Evolutionary conservation across 306 rosid species (phyloP).

Genomic region (Acacia confusa): DNA sequence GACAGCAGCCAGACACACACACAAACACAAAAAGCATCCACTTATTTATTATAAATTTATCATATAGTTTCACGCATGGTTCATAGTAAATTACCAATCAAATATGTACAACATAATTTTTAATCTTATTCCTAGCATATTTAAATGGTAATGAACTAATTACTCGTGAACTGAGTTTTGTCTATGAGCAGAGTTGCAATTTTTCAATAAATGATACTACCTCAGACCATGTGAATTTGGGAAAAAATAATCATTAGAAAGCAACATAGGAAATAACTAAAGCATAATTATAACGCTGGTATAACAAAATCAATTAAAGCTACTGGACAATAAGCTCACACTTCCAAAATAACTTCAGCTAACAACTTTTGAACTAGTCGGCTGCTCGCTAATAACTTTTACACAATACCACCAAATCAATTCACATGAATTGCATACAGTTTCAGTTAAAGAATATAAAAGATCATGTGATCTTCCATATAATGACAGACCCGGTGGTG

Average conservation of each 20-base stretch:
- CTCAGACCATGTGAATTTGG: not conserved
- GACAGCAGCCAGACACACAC: not conserved
- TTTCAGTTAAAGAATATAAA: not conserved
- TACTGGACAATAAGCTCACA: slow-evolving; percentile 4
- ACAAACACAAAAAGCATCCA: not conserved
- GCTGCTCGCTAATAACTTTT: not conserved
- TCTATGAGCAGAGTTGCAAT: not conserved
- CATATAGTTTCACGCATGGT: not conserved
- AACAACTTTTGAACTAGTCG: not conserved
- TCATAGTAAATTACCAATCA: not conserved
- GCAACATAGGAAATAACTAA: not conserved
- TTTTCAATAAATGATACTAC: not conserved
- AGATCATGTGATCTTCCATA: not conserved
- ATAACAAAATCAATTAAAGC: not conserved
- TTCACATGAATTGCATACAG: not conserved
- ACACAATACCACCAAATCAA: not conserved
- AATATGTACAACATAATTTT: not conserved
- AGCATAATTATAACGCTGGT: not conserved
- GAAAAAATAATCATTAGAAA: not conserved
- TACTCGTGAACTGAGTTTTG: not conserved
- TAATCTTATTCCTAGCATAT: not conserved
- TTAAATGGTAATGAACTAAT: not conserved
- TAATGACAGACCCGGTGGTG: not conserved
- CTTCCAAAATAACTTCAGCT: not conserved
- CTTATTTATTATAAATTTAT: not conserved